Percentiles rank a stretch among this genome's conserved stretches.
Evolutionary conservation across 768 basidiomycete genomes (phyloP).

Genomic region (Pleurotus pulmonarius): DNA sequence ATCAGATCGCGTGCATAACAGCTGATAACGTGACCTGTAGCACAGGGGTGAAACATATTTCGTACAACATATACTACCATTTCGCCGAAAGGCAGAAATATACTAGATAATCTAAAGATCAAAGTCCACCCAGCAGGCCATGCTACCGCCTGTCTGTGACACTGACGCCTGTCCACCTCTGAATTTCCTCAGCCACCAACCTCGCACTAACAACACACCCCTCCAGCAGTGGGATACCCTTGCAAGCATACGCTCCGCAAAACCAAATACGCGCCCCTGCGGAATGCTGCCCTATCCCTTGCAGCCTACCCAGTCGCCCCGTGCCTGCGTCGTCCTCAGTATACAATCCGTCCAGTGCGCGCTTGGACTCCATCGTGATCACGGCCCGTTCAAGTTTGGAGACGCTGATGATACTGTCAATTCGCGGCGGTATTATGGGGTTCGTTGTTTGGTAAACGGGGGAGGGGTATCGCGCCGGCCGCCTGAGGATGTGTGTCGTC

Average conservation of each 20-base stretch:
- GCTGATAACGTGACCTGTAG: too few relatives aligned
- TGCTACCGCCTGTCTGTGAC: slow-evolving; percentile 10
- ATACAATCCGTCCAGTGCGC: slow-evolving; percentile 45
- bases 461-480: slow-evolving; percentile 30
- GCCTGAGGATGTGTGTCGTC: slow-evolving; percentile 62
- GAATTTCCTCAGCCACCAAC: slow-evolving; percentile 45
- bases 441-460: slow-evolving; percentile 70
- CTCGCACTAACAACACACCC: slow-evolving; percentile 76
- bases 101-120: too few relatives aligned
- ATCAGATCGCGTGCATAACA: neutral
- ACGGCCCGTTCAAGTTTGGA: slow-evolving; percentile 64
- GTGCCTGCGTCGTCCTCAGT: slow-evolving; percentile 26
- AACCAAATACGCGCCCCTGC: slow-evolving; percentile 55
- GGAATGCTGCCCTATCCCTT: slow-evolving; percentile 42
- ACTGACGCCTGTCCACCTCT: slow-evolving; percentile 28
- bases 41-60: too few relatives aligned
- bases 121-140: too few relatives aligned
- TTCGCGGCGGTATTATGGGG: slow-evolving; percentile 51
- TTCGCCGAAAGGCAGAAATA: too few relatives aligned
- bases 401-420: slow-evolving; percentile 48
- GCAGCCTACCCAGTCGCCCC: slow-evolving; percentile 42
- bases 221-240: slow-evolving; percentile 75
- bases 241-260: slow-evolving; percentile 67
- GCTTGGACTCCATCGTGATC: slow-evolving; percentile 45
- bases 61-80: too few relatives aligned